phyloP scores from a whole-genome alignment of 352 stramenopile genomes.

The Pythium sukuiense region DNA sequence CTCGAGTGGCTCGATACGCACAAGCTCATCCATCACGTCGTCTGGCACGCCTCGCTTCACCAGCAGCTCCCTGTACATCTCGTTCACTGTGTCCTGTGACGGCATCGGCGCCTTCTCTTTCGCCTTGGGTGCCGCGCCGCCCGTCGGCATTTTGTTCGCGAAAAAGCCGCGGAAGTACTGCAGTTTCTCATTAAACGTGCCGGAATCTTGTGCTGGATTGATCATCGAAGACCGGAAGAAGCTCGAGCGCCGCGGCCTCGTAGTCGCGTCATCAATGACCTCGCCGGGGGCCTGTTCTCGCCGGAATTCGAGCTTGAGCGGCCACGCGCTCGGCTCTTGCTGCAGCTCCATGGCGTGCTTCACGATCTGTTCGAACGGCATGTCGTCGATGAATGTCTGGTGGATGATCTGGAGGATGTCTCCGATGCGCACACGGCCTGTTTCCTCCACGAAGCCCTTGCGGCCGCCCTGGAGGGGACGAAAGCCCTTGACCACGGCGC shows the following conservation, averaged over 20 bases:
- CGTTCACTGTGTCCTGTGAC: constrained; percentile 72
- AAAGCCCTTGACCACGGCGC: constrained; percentile 80
- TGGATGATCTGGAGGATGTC: constrained; percentile 84
- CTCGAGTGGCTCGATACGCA: constrained; percentile 79
- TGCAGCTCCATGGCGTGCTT: constrained; percentile 75
- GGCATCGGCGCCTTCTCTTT: constrained; percentile 67
- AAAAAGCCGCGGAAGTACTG: constrained; percentile 88
- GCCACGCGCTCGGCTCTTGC: constrained; percentile 64
- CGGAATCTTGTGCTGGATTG: constrained; percentile 58
- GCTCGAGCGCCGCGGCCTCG: constrained; percentile 52
- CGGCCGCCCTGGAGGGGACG: constrained; percentile 49
- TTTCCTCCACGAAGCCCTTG: constrained; percentile 72
- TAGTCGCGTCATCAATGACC: constrained; percentile 31
- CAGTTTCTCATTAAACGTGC: constrained; percentile 85
- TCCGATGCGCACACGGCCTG: constrained; percentile 67
- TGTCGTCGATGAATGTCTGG: constrained; percentile 72
- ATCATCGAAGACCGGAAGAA: constrained; percentile 76
- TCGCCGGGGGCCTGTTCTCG: constrained; percentile 35
- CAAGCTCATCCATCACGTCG: constrained; percentile 83
- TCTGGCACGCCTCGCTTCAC: constrained; percentile 78
- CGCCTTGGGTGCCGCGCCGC: constrained; percentile 58
- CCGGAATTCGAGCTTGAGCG: constrained; percentile 75
- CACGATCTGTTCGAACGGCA: constrained; percentile 85
- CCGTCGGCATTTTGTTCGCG: constrained; percentile 75
- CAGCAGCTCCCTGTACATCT: constrained; percentile 85